Base-by-base conservation (phyloP, 306 rosid species). In the Cicer yamashitae region DNA sequence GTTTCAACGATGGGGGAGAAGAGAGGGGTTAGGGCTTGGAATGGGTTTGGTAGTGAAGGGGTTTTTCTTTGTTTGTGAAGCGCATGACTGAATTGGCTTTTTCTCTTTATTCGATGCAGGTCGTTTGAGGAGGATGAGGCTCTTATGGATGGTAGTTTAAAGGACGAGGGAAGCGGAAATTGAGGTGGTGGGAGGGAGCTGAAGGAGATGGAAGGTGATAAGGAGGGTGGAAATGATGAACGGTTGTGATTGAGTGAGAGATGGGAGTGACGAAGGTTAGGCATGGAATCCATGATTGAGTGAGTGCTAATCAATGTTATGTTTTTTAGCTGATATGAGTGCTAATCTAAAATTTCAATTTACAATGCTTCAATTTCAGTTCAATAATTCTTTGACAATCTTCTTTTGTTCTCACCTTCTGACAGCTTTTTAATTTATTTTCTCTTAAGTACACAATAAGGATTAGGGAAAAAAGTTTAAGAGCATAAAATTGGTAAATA, bases 271-370 rank as follows among this genome's bases (percentile, higher is more conserved):
- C 79, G 84, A 7, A 86, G 70, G 41, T 70, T 89, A 30, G 86
- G 70, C 7, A 89, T 75, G 50, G 93, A 87, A 60, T 77, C 91
- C 98, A 91, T 92, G 30, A 63, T 15, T 6, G 8, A 72, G 41
- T 18, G 79, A 25, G 68, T 8, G 46, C 18, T 17, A 17, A 17
- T 17, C 18, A 17, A 17, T 17, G 18, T 17, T 17, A 0, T 17
- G 18, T 17, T 17, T 17, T 17, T 17, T 17, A 25, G 30, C 30
- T 25, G 30, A 25, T 25, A 25, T 25, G 30, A 25, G 0, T 25
- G 3, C 0, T 25, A 25, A 25, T 25, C 30, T 25, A 3, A 25
- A 25, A 25, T 25, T 25, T 25, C 30, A 25, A 25, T 25, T 25
- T 25, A 25, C 30, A 25, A 25, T 25, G 30, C 30, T 25, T 25